Percentiles rank a stretch among this genome's conserved stretches.
phyloP scores from a whole-genome alignment of 148 eudicot species.

The Selenicereus undatus region DNA sequence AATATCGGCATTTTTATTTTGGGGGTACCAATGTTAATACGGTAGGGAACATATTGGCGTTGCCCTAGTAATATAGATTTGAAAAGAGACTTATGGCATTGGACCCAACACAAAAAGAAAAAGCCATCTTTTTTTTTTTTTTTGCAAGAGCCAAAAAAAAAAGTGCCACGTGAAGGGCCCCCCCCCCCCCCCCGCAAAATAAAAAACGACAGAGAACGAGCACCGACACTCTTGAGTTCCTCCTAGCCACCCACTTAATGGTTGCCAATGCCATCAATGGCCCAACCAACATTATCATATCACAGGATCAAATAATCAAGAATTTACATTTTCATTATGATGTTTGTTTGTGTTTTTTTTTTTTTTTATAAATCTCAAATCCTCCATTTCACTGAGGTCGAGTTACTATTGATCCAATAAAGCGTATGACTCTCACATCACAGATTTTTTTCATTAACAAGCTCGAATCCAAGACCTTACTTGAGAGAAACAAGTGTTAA shows the following conservation, averaged over 20 bases:
- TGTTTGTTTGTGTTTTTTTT: not conserved
- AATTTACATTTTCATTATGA: not conserved
- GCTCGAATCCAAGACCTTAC: too few relatives aligned
- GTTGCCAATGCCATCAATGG: slow-evolving; percentile 4
- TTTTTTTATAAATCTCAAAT: not conserved
- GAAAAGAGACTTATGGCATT: too few relatives aligned
- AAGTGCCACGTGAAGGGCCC: too few relatives aligned
- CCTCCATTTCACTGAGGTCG: not conserved
- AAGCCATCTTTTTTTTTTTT: not conserved
- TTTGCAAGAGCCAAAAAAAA: too few relatives aligned
- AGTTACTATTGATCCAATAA: too few relatives aligned
- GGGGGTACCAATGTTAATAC: too few relatives aligned
- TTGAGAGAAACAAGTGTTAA: too few relatives aligned
- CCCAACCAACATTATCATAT: not conserved
- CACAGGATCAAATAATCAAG: not conserved
- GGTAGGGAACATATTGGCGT: too few relatives aligned
- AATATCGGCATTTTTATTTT: too few relatives aligned
- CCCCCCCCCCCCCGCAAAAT: not conserved
- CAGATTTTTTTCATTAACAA: too few relatives aligned
- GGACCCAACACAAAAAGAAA: not conserved
- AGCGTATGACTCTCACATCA: too few relatives aligned
- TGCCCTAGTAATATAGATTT: too few relatives aligned
- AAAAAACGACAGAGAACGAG: not conserved
- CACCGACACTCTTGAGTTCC: slow-evolving; percentile 31
- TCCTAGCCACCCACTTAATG: slow-evolving; percentile 14